Evolutionary conservation across 192 early-diverging fungal species (phyloP).

Genomic region (Backusella morwellensis): DNA sequence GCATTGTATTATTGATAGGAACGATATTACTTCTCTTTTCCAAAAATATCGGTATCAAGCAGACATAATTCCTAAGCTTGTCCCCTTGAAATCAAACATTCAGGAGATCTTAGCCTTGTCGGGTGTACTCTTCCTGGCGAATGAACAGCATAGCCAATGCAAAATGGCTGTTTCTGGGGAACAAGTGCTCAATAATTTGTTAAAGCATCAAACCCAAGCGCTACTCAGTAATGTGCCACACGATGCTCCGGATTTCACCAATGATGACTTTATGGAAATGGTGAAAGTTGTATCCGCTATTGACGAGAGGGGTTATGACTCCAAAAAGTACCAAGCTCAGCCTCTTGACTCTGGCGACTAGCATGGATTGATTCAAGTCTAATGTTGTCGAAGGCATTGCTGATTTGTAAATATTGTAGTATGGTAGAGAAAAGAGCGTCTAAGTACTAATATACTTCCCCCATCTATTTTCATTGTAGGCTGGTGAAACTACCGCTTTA

Average conservation of each 20-base stretch:
- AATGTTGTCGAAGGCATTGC: slow-evolving; percentile 13
- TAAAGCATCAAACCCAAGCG: slow-evolving; percentile 3
- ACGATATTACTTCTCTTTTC: slow-evolving; percentile 5
- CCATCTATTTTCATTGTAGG: not conserved
- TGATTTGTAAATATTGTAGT: slow-evolving; percentile 9
- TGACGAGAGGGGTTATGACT: slow-evolving; percentile 15
- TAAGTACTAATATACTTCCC: slow-evolving; percentile 11
- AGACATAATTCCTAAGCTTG: slow-evolving; percentile 5
- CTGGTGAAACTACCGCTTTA: not conserved
- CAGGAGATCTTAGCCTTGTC: slow-evolving; percentile 2
- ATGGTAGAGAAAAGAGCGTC: slow-evolving; percentile 4
- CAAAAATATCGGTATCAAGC: not conserved
- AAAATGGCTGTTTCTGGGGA: slow-evolving; percentile 11
- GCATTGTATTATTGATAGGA: not conserved
- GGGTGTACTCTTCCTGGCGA: slow-evolving; percentile 3
- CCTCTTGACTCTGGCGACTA: not conserved
- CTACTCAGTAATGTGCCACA: not conserved
- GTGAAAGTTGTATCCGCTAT: not conserved
- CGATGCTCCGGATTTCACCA: slow-evolving; percentile 4
- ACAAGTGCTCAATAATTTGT: slow-evolving; percentile 14
- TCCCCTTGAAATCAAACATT: slow-evolving; percentile 7
- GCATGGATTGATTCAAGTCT: slow-evolving; percentile 9
- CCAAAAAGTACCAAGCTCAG: slow-evolving; percentile 15
- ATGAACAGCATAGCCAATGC: slow-evolving; percentile 12
- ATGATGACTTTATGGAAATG: slow-evolving; percentile 9